Evolutionary conservation across 2,329 filamentous ascomycete species (phyloP).

Genomic region (Xylaria sp.): DNA sequence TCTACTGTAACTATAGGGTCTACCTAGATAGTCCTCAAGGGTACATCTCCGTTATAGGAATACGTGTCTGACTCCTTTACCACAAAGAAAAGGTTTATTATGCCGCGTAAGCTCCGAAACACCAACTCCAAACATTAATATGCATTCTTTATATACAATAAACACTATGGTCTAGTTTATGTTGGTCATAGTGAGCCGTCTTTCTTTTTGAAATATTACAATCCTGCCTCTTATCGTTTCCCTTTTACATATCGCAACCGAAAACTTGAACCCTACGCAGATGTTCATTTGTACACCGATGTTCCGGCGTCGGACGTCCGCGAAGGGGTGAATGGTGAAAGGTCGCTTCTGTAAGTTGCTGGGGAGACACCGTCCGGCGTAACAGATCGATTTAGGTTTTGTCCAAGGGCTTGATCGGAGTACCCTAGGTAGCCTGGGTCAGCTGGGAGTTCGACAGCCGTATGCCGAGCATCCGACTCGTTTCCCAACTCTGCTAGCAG

Average conservation of each 20-base stretch:
- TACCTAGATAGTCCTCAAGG: neutral
- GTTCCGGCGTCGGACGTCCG: constrained; percentile 21
- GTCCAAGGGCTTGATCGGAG: constrained; percentile 11
- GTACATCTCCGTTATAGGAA: constrained; percentile 1
- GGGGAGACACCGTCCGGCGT: constrained; percentile 19
- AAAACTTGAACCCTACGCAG: neutral
- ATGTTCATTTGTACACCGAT: constrained; percentile 20
- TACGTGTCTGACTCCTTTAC: neutral
- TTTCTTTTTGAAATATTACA: neutral
- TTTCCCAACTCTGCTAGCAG: constrained; percentile 41
- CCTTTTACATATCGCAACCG: neutral
- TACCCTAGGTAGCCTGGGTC: constrained; percentile 21
- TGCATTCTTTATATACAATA: constrained; percentile 22
- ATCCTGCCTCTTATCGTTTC: neutral
- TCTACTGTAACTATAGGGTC: constrained; percentile 4
- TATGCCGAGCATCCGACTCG: neutral
- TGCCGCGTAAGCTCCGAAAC: neutral
- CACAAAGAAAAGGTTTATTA: neutral
- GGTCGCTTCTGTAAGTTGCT: constrained; percentile 11
- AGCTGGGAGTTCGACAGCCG: constrained; percentile 39
- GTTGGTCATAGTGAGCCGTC: too few species aligned
- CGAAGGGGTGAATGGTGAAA: constrained; percentile 23
- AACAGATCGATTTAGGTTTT: neutral
- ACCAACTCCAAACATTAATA: neutral
- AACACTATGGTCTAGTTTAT: constrained; percentile 1